A percentile compares a stretch with the other conserved stretches of the same genome.
Conservation (phyloP, 129 eudicot species). For the Ambrosia artemisiifolia region DNA sequence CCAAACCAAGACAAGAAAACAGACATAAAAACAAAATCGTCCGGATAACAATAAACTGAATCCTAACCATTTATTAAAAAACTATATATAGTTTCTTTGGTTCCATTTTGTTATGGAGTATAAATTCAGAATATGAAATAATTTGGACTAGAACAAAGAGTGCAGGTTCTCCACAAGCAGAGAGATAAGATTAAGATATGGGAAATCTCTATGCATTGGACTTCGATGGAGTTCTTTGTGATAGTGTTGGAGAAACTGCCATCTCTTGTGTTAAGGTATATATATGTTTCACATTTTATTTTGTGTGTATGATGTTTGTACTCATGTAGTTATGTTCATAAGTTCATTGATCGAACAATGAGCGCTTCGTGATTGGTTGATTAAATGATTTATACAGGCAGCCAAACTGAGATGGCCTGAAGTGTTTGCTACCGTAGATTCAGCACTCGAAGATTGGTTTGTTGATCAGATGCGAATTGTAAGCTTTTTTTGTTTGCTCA, state of each 20-base stretch:
- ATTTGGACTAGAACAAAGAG: conserved; percentile 26
- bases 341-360: neutral
- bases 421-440: conserved; percentile 62
- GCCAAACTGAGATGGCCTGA: conserved; percentile 96
- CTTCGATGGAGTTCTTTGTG: conserved; percentile 95
- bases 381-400: conserved; percentile 49
- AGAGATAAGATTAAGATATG: conserved; percentile 38
- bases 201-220: conserved; percentile 95
- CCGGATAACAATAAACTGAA: too few species aligned
- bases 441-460: conserved; percentile 79
- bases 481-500: conserved; percentile 10
- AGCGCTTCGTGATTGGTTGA: neutral
- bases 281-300: conserved; percentile 17
- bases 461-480: conserved; percentile 94
- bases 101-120: neutral
- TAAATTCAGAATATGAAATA: conserved; percentile 8
- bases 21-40: too few species aligned
- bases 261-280: conserved; percentile 85
- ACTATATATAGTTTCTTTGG: too few species aligned
- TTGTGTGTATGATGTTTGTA: neutral
- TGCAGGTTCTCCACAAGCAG: conserved; percentile 9
- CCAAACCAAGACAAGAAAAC: too few species aligned
- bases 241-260: conserved; percentile 98
- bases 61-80: too few species aligned
- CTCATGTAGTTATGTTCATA: too few species aligned